These are phyloP conservation scores for Stachybotrys chlorohalonatus DNA, from an alignment of 2,329 filamentous ascomycete species.

Conservation along the genomic window DNA sequence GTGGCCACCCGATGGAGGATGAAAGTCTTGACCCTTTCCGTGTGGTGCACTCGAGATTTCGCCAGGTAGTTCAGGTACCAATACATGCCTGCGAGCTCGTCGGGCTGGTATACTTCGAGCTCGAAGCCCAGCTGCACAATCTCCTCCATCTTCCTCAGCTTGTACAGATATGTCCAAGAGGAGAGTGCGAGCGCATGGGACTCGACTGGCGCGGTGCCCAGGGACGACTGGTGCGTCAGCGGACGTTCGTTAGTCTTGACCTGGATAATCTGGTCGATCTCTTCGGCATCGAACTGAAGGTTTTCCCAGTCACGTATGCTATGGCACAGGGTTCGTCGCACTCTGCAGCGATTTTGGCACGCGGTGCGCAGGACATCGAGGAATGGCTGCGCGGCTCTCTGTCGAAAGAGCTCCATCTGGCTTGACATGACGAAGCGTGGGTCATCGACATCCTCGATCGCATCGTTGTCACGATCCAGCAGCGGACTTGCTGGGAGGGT, in stretches of 20 bases:
- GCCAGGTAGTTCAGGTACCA: slow-evolving; percentile 75
- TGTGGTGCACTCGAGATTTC: slow-evolving; percentile 57
- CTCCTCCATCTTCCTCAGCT: slow-evolving; percentile 79
- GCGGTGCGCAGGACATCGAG: slow-evolving; percentile 75
- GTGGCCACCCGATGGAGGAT: slow-evolving; percentile 33
- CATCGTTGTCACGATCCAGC: slow-evolving; percentile 65
- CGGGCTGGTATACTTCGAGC: slow-evolving; percentile 76
- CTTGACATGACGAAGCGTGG: slow-evolving; percentile 64
- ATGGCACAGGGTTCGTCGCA: slow-evolving; percentile 84
- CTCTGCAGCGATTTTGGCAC: slow-evolving; percentile 83
- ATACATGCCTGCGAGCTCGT: slow-evolving; percentile 85
- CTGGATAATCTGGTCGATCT: slow-evolving; percentile 62
- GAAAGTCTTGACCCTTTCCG: slow-evolving; percentile 65
- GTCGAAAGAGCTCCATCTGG: slow-evolving; percentile 62
- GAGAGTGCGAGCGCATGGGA: slow-evolving; percentile 65
- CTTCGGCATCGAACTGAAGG: slow-evolving; percentile 72
- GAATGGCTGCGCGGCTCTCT: slow-evolving; percentile 58
- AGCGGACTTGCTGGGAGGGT: slow-evolving; percentile 64
- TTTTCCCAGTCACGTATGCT: slow-evolving; percentile 75
- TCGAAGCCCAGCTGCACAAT: slow-evolving; percentile 91
- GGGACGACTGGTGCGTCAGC: slow-evolving; percentile 34
- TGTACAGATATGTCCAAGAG: slow-evolving; percentile 85
- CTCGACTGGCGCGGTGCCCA: slow-evolving; percentile 31
- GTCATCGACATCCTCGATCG: slow-evolving; percentile 65
- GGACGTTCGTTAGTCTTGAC: slow-evolving; percentile 51